These are phyloP conservation scores for Fraxinus pennsylvanica DNA, from an alignment of 257 asterid genomes.

Conservation along the genomic window DNA sequence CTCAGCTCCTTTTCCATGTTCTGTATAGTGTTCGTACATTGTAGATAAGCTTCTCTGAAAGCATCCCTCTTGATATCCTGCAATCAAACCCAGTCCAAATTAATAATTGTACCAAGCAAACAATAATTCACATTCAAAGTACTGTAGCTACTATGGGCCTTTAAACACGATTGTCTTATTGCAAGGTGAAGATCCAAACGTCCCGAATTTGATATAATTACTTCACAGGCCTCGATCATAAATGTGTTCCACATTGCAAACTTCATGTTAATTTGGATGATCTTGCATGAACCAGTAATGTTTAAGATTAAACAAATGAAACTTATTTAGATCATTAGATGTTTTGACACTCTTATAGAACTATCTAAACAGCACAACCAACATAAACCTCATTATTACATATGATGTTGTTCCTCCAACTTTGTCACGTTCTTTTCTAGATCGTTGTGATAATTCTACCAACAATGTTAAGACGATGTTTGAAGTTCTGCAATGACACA, in stretches of 20 bases:
- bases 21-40: constrained; percentile 69
- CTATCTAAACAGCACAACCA: background rate
- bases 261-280: background rate
- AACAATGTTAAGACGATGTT: too few relatives aligned
- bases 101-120: constrained; percentile 14
- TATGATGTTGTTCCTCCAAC: too few relatives aligned
- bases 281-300: background rate
- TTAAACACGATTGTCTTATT: background rate
- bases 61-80: constrained; percentile 92
- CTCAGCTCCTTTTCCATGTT: constrained; percentile 89
- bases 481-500: too few relatives aligned
- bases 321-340: background rate
- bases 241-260: constrained; percentile 4
- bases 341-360: background rate
- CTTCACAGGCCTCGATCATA: constrained; percentile 9
- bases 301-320: background rate
- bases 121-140: background rate
- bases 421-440: too few relatives aligned
- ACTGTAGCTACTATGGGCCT: constrained; percentile 1
- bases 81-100: constrained; percentile 36
- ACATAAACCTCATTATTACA: background rate
- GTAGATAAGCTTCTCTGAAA: constrained; percentile 83
- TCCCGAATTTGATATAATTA: background rate
- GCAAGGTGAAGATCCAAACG: background rate
- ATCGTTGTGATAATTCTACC: too few relatives aligned